Evolutionary conservation across 2,329 filamentous ascomycete genomes (phyloP).

Genomic region (Fusarium nanum): DNA sequence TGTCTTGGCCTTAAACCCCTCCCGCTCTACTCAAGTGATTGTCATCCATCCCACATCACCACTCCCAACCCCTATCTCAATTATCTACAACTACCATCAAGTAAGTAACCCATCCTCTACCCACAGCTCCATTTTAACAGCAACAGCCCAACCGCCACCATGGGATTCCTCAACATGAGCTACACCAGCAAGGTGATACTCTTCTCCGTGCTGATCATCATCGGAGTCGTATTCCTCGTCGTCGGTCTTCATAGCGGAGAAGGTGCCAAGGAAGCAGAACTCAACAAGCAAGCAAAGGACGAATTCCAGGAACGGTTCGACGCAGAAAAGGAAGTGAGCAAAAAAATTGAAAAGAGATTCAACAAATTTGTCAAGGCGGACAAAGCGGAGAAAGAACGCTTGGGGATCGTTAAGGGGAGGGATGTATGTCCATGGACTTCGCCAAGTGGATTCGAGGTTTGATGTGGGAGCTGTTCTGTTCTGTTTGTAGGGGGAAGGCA

Average conservation of each 20-base stretch:
- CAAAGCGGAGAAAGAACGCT: background rate
- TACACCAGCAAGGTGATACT: background rate
- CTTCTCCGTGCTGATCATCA: background rate
- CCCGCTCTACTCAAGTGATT: background rate
- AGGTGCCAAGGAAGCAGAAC: background rate
- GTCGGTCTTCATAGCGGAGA: background rate
- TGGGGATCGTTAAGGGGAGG: background rate
- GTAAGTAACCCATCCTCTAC: background rate
- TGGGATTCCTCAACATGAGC: background rate
- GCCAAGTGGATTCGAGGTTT: background rate
- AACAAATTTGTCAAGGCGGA: no score
- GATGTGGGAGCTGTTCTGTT: background rate
- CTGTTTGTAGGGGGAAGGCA: background rate
- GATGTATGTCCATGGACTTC: background rate
- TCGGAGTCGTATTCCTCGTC: background rate
- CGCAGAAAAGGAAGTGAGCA: no score
- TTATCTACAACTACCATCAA: background rate
- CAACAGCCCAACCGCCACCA: background rate
- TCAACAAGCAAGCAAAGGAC: background rate
- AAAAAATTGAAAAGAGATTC: no score
- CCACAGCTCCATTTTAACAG: background rate
- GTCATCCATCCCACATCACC: background rate
- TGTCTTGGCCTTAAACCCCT: background rate
- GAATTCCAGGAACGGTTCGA: background rate
- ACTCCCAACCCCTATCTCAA: background rate